A percentile compares a stretch with the other conserved stretches of the same genome.
phyloP scores from a whole-genome alignment of 495 filamentous ascomycete genomes.

The Podospora australis region DNA sequence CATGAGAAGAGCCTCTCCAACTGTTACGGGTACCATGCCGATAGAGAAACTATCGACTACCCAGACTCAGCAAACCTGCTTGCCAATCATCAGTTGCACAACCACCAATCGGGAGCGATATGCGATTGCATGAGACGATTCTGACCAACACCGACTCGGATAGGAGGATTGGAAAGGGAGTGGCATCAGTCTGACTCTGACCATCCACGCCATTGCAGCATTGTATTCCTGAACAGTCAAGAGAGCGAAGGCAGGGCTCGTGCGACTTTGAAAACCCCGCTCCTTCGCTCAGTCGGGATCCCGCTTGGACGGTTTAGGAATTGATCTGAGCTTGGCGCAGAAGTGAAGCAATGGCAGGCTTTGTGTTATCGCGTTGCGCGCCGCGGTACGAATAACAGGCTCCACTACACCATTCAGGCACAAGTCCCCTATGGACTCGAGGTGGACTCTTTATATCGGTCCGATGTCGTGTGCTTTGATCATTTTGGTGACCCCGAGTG shows the following conservation, averaged over 20 bases:
- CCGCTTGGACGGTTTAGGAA: constrained; percentile 3
- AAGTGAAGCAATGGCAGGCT: not conserved
- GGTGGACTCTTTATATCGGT: not conserved
- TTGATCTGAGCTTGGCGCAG: constrained; percentile 1
- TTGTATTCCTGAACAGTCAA: no score
- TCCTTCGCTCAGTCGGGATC: not conserved
- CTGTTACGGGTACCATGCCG: not conserved
- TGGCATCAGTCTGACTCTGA: not conserved
- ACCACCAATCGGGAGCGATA: not conserved
- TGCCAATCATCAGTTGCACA: not conserved
- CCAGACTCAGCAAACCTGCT: not conserved
- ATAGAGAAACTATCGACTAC: not conserved
- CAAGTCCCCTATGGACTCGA: no score
- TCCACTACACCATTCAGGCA: not conserved
- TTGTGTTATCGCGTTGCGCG: not conserved
- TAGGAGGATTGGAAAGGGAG: not conserved
- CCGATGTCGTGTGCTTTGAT: not conserved
- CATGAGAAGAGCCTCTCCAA: not conserved
- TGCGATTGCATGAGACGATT: not conserved
- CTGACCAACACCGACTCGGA: not conserved
- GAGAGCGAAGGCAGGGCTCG: not conserved
- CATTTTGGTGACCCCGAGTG: not conserved
- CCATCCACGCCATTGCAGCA: not conserved
- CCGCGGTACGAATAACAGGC: not conserved
- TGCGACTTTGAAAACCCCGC: no score